A percentile compares a stretch with the other conserved stretches of the same genome.
These are phyloP conservation scores for Wallacemonas sp. DNA, from an alignment of 208 protist species.

Conservation along the genomic window DNA sequence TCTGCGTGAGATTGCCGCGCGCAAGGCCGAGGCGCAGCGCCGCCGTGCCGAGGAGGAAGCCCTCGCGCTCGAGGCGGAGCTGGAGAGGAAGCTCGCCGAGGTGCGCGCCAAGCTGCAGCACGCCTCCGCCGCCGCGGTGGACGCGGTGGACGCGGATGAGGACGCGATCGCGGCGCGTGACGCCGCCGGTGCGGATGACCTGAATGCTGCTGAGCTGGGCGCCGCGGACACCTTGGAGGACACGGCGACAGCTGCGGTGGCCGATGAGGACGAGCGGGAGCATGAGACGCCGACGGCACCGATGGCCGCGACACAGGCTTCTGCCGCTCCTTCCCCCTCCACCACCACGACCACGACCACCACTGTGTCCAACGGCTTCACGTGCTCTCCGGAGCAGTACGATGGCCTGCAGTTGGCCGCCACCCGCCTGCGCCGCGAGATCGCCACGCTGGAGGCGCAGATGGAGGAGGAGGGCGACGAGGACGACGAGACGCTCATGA, in stretches of 20 bases:
- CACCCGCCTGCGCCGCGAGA: conserved; percentile 78
- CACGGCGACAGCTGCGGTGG: not conserved
- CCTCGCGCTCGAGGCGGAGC: conserved; percentile 57
- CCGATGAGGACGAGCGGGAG: not conserved
- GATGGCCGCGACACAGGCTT: conserved; percentile 7
- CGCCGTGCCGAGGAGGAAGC: conserved; percentile 61
- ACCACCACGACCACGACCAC: not conserved
- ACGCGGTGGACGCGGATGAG: not conserved
- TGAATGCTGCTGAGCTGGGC: not conserved
- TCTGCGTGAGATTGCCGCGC: conserved; percentile 59
- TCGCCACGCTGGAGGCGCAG: conserved; percentile 77
- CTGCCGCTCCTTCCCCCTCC: conserved; percentile 11
- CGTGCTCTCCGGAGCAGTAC: conserved; percentile 91
- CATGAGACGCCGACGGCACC: not conserved
- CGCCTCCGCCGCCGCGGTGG: not conserved
- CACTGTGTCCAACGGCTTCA: conserved; percentile 34
- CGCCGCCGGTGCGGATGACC: not conserved
- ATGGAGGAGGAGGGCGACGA: conserved; percentile 85
- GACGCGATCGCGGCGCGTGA: not conserved
- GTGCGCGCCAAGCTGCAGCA: conserved; percentile 44
- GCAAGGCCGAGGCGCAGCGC: conserved; percentile 61
- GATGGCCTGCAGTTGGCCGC: conserved; percentile 84
- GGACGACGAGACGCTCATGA: conserved; percentile 93
- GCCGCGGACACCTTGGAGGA: too few species aligned
- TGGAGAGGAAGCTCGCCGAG: conserved; percentile 59